These are phyloP conservation scores for Rhodotorula sp. DNA, from an alignment of 1,284 basidiomycete species.

Conservation along the genomic window DNA sequence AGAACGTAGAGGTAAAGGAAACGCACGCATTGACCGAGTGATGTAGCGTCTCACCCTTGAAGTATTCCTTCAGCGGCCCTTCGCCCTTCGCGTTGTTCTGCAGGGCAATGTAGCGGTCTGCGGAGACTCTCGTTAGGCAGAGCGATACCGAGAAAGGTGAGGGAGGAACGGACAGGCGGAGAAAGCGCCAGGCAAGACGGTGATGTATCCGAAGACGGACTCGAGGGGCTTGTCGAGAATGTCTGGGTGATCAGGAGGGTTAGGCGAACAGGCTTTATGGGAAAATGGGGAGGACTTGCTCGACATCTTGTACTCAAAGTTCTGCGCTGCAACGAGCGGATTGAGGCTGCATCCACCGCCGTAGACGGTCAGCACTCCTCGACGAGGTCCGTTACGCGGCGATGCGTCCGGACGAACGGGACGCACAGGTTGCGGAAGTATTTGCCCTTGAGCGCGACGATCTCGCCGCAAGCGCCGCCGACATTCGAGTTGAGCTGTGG, in stretches of 20 bases:
- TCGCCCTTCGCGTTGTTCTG: conserved; percentile 75
- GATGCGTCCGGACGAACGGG: neutral
- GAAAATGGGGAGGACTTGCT: conserved; percentile 45
- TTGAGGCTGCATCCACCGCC: conserved; percentile 27
- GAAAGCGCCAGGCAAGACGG: conserved; percentile 74
- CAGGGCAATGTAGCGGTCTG: conserved; percentile 73
- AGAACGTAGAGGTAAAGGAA: neutral
- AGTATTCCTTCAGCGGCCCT: conserved; percentile 91
- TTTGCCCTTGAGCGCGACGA: conserved; percentile 87
- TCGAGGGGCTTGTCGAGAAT: conserved; percentile 95
- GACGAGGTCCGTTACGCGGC: accelerated
- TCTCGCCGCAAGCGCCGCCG: conserved; percentile 92
- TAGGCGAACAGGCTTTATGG: neutral
- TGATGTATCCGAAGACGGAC: conserved; percentile 81
- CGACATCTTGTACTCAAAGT: conserved; percentile 72
- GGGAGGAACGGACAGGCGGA: conserved; percentile 67
- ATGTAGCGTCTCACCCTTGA: conserved; percentile 89
- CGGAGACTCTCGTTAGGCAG: conserved; percentile 65
- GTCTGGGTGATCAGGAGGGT: conserved; percentile 45
- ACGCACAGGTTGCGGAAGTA: conserved; percentile 59
- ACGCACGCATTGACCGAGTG: conserved; percentile 35
- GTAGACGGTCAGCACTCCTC: neutral
- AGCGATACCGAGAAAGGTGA: neutral
- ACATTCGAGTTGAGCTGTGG: conserved; percentile 58
- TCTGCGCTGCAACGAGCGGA: conserved; percentile 78